Percentiles rank a stretch among this genome's conserved stretches.
Conservation (phyloP, 768 basidiomycete species). For the Asterophora parasitica region DNA sequence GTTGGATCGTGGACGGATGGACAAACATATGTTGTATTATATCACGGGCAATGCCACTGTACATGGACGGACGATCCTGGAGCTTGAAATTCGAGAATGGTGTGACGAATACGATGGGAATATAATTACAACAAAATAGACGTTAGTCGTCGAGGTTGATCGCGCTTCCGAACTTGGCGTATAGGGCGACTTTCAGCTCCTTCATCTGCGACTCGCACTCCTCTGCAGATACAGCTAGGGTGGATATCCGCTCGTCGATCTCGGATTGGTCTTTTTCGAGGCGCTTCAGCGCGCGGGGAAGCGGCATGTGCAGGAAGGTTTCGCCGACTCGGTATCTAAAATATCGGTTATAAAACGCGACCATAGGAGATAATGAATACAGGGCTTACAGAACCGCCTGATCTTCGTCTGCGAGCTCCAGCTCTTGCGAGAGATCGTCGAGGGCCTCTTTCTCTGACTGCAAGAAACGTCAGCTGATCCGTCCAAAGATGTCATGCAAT, state of each 20-base stretch:
- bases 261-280: conserved; percentile 65
- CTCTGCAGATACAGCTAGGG: conserved; percentile 46
- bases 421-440: conserved; percentile 81
- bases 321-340: conserved; percentile 89
- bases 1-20: background rate
- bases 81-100: too few species aligned
- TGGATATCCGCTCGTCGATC: conserved; percentile 51
- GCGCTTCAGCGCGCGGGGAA: conserved; percentile 61
- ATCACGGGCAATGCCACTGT: background rate
- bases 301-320: conserved; percentile 77
- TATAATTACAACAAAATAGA: background rate
- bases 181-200: conserved; percentile 70
- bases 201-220: conserved; percentile 76
- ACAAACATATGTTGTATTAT: background rate
- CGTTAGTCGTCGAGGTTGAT: conserved; percentile 87
- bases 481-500: background rate
- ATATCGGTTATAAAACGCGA: background rate
- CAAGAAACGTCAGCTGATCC: conserved; percentile 1
- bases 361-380: background rate
- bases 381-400: conserved; percentile 64
- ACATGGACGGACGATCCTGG: background rate
- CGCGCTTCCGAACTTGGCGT: conserved; percentile 89
- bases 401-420: conserved; percentile 87
- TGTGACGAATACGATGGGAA: background rate
- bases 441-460: conserved; percentile 96